phyloP scores from a whole-genome alignment of 345 rosid genomes.

The Pistacia atlantica region DNA sequence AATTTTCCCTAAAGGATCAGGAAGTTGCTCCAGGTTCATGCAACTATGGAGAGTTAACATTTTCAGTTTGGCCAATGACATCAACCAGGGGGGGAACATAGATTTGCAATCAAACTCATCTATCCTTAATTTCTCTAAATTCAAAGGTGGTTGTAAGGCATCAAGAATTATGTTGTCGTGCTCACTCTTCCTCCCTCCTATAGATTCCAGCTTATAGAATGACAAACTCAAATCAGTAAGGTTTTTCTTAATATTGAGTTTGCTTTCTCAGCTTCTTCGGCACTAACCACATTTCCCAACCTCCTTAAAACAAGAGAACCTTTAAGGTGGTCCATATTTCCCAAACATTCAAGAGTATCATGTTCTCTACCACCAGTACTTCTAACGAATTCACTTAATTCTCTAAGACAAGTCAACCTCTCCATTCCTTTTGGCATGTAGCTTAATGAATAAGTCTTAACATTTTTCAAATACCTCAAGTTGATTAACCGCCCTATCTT shows the following conservation, averaged over 20 bases:
- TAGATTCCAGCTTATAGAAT: background rate
- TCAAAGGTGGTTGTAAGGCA: conserved; percentile 4
- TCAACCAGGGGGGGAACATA: background rate
- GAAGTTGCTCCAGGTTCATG: background rate
- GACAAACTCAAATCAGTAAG: background rate
- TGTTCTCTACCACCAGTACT: background rate
- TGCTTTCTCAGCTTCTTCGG: background rate
- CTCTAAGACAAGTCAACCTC: background rate
- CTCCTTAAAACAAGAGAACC: background rate
- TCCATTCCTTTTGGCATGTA: conserved; percentile 2
- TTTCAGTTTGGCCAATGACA: background rate
- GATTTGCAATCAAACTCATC: background rate
- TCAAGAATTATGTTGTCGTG: background rate
- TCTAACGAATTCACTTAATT: background rate
- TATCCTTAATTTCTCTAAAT: background rate
- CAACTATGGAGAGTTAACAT: background rate
- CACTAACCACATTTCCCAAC: background rate
- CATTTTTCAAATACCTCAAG: background rate
- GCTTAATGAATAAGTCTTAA: too few species aligned
- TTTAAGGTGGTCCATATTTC: background rate
- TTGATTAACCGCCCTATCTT: background rate
- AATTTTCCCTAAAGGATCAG: background rate
- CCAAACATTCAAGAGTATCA: background rate
- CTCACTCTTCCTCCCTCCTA: background rate
- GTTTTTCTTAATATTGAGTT: background rate